These are phyloP conservation scores for Colletotrichum salicis DNA, from an alignment of 2,329 filamentous ascomycete species.

Conservation along the genomic window DNA sequence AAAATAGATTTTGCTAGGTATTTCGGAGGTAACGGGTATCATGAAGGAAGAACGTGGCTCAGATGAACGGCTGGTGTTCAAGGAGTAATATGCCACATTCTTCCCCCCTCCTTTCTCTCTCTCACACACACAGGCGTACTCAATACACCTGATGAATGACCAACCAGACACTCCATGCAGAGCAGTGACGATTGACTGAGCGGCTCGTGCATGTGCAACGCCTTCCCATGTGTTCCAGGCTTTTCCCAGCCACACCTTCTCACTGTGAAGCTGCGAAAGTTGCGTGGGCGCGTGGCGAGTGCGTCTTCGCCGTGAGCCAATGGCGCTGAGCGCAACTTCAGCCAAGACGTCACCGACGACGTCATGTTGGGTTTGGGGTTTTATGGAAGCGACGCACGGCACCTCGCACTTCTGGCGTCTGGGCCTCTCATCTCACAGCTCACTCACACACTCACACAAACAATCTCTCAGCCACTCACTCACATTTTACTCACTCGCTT, in stretches of 20 bases:
- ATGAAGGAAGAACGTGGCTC: background rate
- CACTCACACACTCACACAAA: background rate
- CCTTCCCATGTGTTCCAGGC: constrained; percentile 23
- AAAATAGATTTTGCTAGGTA: background rate
- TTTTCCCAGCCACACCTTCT: constrained; percentile 35
- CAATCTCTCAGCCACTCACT: background rate
- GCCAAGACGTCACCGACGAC: constrained; percentile 36
- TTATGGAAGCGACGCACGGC: background rate
- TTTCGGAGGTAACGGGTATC: background rate
- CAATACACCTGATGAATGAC: background rate
- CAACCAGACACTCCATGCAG: background rate
- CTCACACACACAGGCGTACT: background rate
- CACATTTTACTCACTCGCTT: background rate
- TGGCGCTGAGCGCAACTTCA: background rate
- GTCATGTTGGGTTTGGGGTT: constrained; percentile 22
- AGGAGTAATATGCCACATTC: constrained; percentile 4
- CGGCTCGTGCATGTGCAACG: constrained; percentile 18
- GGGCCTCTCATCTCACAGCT: background rate
- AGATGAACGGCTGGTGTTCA: background rate
- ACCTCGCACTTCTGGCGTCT: constrained; percentile 1
- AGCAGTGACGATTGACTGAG: constrained; percentile 32
- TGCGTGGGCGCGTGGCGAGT: constrained; percentile 32
- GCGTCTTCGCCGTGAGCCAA: constrained; percentile 28
- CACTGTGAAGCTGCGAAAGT: too few species aligned
- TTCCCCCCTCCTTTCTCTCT: background rate